phyloP scores from a whole-genome alignment of 129 eudicot species.

The Flaveria robusta region DNA sequence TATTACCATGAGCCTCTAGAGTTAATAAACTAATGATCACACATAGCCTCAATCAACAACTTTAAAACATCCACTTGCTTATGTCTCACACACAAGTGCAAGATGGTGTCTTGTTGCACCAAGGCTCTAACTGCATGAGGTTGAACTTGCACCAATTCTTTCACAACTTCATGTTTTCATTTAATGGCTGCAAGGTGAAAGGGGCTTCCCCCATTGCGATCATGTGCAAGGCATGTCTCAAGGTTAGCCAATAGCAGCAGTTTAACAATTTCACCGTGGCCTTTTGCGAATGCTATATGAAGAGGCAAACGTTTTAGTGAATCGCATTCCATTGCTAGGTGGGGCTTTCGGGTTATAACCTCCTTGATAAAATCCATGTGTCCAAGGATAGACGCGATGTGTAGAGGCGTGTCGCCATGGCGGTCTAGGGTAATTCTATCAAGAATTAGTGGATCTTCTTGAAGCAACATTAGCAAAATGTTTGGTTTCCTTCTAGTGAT shows the following conservation, averaged over 20 bases:
- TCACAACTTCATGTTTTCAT: slow-evolving; percentile 39
- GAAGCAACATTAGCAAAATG: too few species aligned
- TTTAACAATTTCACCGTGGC: slow-evolving; percentile 35
- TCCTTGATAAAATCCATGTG: slow-evolving; percentile 33
- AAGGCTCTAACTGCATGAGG: slow-evolving; percentile 42
- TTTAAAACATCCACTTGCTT: slow-evolving; percentile 44
- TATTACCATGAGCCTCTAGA: slow-evolving; percentile 41
- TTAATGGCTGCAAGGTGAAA: slow-evolving; percentile 57
- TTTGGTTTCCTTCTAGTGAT: too few species aligned
- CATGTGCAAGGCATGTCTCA: slow-evolving; percentile 41
- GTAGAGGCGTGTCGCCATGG: slow-evolving; percentile 42
- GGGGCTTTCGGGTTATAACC: slow-evolving; percentile 38
- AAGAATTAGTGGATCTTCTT: too few species aligned
- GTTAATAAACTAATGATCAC: slow-evolving; percentile 34
- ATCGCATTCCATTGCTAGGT: slow-evolving; percentile 40
- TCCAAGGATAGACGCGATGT: slow-evolving; percentile 45
- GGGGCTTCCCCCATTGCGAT: slow-evolving; percentile 49
- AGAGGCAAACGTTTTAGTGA: slow-evolving; percentile 43
- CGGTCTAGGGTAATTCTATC: too few species aligned
- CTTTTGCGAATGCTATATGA: slow-evolving; percentile 58
- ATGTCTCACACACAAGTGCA: slow-evolving; percentile 53
- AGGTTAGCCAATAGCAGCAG: slow-evolving; percentile 5
- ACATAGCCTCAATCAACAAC: slow-evolving; percentile 28
- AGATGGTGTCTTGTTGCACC: slow-evolving; percentile 29
- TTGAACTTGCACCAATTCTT: slow-evolving; percentile 37